Conservation (phyloP, 306 rosid species). For the Medicago arabica region DNA sequence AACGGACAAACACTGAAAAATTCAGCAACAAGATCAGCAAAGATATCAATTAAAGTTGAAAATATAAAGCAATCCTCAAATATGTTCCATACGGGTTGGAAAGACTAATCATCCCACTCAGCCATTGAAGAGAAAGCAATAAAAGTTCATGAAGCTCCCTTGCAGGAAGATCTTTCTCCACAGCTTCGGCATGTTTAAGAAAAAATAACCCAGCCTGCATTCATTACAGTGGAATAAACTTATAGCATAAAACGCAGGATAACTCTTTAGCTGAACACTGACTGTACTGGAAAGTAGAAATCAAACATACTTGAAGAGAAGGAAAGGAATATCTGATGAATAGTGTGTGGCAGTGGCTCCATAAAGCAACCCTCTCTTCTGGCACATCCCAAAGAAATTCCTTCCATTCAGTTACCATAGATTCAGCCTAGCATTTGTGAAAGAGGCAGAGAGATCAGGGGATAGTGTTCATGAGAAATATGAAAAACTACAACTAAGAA, state of each 20-base stretch:
- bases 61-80: conserved; percentile 27
- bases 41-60: conserved; percentile 40
- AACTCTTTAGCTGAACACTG: conserved; percentile 35
- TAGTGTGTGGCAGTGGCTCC: conserved; percentile 92
- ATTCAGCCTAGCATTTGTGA: conserved; percentile 73
- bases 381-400: conserved; percentile 99
- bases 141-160: conserved; percentile 92
- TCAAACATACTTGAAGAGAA: conserved; percentile 72
- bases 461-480: conserved; percentile 30
- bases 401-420: conserved; percentile 98
- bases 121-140: conserved; percentile 93
- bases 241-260: conserved; percentile 27
- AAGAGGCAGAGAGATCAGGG: conserved; percentile 21
- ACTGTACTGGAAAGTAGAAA: conserved; percentile 41
- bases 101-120: conserved; percentile 90
- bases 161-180: conserved; percentile 96
- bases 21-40: conserved; percentile 47
- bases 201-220: conserved; percentile 96
- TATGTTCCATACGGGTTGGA: conserved; percentile 74
- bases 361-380: conserved; percentile 92
- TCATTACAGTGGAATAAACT: conserved; percentile 40
- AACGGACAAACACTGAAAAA: conserved; percentile 78
- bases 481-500: conserved; percentile 25
- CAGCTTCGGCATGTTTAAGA: conserved; percentile 97
- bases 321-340: conserved; percentile 95